Evolutionary conservation across 208 protist species (phyloP).

Genomic region (Leishmania braziliensis): DNA sequence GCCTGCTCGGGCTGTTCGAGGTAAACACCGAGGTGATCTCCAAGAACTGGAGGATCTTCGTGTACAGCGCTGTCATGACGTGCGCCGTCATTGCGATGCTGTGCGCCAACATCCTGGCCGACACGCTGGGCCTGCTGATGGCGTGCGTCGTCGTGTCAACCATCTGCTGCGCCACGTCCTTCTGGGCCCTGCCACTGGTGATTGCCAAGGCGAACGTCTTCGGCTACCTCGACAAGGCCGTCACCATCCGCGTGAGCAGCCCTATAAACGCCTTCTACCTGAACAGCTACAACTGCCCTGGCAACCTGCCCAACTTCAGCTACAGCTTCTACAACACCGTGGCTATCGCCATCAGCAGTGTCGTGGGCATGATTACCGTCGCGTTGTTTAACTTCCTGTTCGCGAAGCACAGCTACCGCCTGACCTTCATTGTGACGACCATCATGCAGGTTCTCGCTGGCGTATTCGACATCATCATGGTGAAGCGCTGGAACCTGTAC

Average conservation of each 20-base stretch:
- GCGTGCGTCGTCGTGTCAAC: conserved; percentile 39
- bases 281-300: conserved; percentile 40
- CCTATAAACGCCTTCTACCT: conserved; percentile 56
- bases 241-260: conserved; percentile 48
- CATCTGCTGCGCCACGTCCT: conserved; percentile 41
- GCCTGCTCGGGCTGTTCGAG: conserved; percentile 51
- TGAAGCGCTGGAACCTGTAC: conserved; percentile 62
- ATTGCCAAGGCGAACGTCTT: conserved; percentile 74
- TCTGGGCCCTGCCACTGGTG: conserved; percentile 57
- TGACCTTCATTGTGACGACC: conserved; percentile 47
- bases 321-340: conserved; percentile 73
- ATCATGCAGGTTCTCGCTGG: conserved; percentile 38
- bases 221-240: conserved; percentile 43
- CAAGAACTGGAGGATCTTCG: conserved; percentile 49
- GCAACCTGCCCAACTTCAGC: conserved; percentile 58
- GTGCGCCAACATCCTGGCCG: conserved; percentile 42
- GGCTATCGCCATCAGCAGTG: conserved; percentile 40
- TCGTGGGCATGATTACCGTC: conserved; percentile 50
- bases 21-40: conserved; percentile 60
- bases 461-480: conserved; percentile 66
- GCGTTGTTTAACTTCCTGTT: conserved; percentile 60
- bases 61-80: conserved; percentile 61
- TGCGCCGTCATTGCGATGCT: conserved; percentile 45
- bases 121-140: conserved; percentile 39
- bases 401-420: conserved; percentile 48